A percentile compares a stretch with the other conserved stretches of the same genome.
Evolutionary conservation across 306 rosid species (phyloP).

Genomic region (Pterocarpus santalinus): DNA sequence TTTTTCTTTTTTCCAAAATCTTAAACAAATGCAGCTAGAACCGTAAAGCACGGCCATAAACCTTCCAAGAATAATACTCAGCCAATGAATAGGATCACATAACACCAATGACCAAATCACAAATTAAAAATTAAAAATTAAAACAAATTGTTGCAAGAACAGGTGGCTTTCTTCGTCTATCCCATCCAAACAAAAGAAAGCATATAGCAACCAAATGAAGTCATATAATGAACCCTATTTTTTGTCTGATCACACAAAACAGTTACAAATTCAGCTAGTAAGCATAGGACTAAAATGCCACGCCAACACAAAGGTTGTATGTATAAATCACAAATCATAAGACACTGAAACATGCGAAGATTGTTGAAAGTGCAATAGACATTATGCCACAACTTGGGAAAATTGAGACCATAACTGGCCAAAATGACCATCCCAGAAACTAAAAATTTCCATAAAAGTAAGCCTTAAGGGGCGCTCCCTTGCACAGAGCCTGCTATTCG

Average conservation of each 20-base stretch:
- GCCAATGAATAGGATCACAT: slow-evolving; percentile 26
- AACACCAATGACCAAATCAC: slow-evolving; percentile 24
- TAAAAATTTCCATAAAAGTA: slow-evolving; percentile 48
- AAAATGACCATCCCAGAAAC: slow-evolving; percentile 56
- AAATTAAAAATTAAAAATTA: background rate
- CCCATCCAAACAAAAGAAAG: slow-evolving; percentile 33
- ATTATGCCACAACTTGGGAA: slow-evolving; percentile 49
- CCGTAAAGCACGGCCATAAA: background rate
- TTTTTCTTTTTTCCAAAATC: no score
- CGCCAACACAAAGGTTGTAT: slow-evolving; percentile 51
- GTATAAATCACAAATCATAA: slow-evolving; percentile 54
- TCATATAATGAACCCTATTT: slow-evolving; percentile 41
- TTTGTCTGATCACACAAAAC: slow-evolving; percentile 51
- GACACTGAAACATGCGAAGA: slow-evolving; percentile 46
- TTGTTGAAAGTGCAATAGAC: slow-evolving; percentile 51
- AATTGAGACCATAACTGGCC: slow-evolving; percentile 48
- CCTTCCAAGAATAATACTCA: slow-evolving; percentile 20
- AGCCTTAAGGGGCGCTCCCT: slow-evolving; percentile 49
- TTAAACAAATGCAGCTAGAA: no score
- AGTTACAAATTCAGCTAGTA: slow-evolving; percentile 51
- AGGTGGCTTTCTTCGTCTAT: slow-evolving; percentile 32
- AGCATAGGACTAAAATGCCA: slow-evolving; percentile 51
- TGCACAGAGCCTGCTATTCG: slow-evolving; percentile 38
- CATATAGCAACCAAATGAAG: slow-evolving; percentile 30
- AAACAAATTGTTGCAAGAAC: slow-evolving; percentile 16